phyloP scores from a whole-genome alignment of 345 rosid species.

The Lepidium africanum region DNA sequence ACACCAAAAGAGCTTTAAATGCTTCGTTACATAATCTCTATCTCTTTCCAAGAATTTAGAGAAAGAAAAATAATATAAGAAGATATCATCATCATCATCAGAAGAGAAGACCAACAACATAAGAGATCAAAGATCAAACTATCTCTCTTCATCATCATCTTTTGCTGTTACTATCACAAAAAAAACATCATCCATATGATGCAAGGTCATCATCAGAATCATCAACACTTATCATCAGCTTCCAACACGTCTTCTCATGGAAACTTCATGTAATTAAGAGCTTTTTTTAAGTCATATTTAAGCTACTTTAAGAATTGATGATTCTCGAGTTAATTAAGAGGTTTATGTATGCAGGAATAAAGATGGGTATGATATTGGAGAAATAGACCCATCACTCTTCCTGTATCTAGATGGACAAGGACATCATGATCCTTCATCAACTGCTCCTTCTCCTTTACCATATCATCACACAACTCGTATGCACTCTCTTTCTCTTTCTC shows the following conservation, averaged over 20 bases:
- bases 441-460: constrained; percentile 29
- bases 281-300: not conserved
- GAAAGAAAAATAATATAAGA: constrained; percentile 27
- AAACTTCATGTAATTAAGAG: constrained; percentile 57
- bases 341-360: constrained; percentile 25
- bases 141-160: constrained; percentile 29
- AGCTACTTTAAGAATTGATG: not conserved
- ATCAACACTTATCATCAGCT: constrained; percentile 36
- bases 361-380: constrained; percentile 71
- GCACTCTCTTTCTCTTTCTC: constrained; percentile 13
- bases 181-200: constrained; percentile 9
- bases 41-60: constrained; percentile 30
- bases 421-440: constrained; percentile 34
- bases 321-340: not conserved
- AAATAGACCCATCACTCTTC: constrained; percentile 90
- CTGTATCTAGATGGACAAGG: constrained; percentile 93
- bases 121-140: constrained; percentile 18
- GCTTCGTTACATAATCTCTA: constrained; percentile 33
- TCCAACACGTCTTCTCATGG: constrained; percentile 36
- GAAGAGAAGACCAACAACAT: constrained; percentile 6
- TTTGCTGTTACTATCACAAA: constrained; percentile 24
- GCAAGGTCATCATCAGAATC: constrained; percentile 37
- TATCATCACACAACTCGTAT: constrained; percentile 68
- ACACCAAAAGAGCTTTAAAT: constrained; percentile 26
- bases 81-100: constrained; percentile 12